Percentiles rank a stretch among this genome's conserved stretches.
Conservation (phyloP, 31 red algal genomes). For the Odonthalia washingtoniensis region DNA sequence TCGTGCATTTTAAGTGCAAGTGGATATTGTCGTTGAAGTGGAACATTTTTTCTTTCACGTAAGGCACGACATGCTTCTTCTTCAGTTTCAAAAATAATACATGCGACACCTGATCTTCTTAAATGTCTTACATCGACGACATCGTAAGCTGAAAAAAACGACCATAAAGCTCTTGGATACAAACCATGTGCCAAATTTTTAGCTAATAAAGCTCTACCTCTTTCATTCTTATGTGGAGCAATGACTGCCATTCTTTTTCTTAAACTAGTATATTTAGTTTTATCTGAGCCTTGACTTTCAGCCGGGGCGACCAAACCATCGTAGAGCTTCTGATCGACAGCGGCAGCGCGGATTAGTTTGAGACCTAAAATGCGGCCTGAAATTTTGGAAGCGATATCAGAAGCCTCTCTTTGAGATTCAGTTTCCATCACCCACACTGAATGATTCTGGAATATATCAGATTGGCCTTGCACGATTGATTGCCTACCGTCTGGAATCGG, state of each 20-base stretch:
- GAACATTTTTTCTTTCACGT: conserved; percentile 57
- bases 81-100: conserved; percentile 47
- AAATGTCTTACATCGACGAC: conserved; percentile 55
- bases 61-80: conserved; percentile 55
- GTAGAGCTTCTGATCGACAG: conserved; percentile 59
- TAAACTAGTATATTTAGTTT: conserved; percentile 8
- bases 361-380: conserved; percentile 49
- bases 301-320: conserved; percentile 42
- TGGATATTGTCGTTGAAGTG: conserved; percentile 48
- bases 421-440: conserved; percentile 67
- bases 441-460: conserved; percentile 70
- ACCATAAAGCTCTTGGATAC: conserved; percentile 51
- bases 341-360: conserved; percentile 60
- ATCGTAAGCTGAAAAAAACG: conserved; percentile 60
- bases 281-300: not conserved
- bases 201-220: conserved; percentile 60
- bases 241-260: conserved; percentile 57
- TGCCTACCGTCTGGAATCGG: not conserved
- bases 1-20: conserved; percentile 56
- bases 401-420: conserved; percentile 24
- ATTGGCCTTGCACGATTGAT: conserved; percentile 53
- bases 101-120: conserved; percentile 56
- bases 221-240: conserved; percentile 40
- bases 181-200: conserved; percentile 41
- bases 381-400: conserved; percentile 30